Evolutionary conservation across 2,329 filamentous ascomycete species (phyloP), one percentile per base, ranked within the genome.

Genomic region (Hirsutella thompsonii): DNA sequence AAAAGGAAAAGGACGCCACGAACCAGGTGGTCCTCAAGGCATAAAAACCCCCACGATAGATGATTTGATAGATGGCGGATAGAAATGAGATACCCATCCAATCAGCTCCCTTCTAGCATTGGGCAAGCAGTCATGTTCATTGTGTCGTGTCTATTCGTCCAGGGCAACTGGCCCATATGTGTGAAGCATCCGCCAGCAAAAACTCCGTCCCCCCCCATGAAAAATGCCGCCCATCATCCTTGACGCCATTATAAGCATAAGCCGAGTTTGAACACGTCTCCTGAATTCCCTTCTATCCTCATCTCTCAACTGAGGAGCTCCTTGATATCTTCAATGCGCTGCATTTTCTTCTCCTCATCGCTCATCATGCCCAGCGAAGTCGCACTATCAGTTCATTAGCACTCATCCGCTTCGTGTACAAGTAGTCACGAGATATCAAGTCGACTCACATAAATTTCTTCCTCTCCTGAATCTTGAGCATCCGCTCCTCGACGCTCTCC

Each of bases 391-490:
- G 6, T 9, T 20, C 30, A 41, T 45, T 44, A 57, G 49, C 33
- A 48, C n/a, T 23, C 6, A 13, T 6, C 23, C 23, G 23, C 23
- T 6, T 30, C n/a, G 14, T 38, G 16, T 10, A 18, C 21, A 13
- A 3, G n/a, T n/a, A n/a, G n/a, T n/a, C n/a, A n/a, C n/a, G n/a
- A n/a, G n/a, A n/a, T n/a, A n/a, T n/a, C n/a, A n/a, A n/a, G n/a
- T n/a, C n/a, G 42, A 81, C 83, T 79, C 57, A 88, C 81, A 93
- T 85, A 52, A 93, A 93, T 69, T 89, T 96, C 69, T 98, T 98
- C 55, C 89, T 69, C 49, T 96, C 90, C 59, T 98, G 93, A 28
- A 98, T 79, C 60, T 74, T 79, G 49, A 98, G 60, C 88, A 98
- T 98, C 59, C 90, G 79, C 60, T 92, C 85, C 67, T 98, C 92